Conservation (phyloP, 345 rosid genomes). For the Kernera saxatilis region DNA sequence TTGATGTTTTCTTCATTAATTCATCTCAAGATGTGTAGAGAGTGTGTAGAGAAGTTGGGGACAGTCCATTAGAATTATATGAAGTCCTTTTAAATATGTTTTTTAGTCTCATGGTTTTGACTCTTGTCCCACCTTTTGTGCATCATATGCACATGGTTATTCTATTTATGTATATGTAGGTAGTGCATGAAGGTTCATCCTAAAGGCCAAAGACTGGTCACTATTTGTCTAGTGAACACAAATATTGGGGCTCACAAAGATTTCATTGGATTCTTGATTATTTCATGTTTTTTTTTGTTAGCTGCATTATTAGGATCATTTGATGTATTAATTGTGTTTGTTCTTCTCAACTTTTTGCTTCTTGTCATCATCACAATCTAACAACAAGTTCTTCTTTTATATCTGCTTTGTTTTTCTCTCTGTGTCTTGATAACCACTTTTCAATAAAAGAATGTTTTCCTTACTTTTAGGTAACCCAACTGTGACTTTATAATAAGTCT, state of each 20-base stretch:
- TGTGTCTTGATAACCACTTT: slow-evolving; percentile 20
- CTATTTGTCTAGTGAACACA: neutral
- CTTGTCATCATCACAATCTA: slow-evolving; percentile 30
- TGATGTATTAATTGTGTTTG: neutral
- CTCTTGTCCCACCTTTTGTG: slow-evolving; percentile 13
- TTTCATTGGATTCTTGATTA: slow-evolving; percentile 27
- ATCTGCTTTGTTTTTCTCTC: neutral
- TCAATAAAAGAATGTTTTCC: slow-evolving; percentile 16
- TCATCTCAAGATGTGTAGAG: neutral
- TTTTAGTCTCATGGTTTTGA: neutral
- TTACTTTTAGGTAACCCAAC: slow-evolving; percentile 28
- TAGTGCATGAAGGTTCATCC: neutral
- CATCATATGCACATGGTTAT: slow-evolving; percentile 14
- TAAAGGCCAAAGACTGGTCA: slow-evolving; percentile 8
- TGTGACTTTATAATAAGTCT: neutral
- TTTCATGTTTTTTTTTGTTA: neutral
- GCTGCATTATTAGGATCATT: slow-evolving; percentile 19
- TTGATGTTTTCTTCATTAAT: neutral
- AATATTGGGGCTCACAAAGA: slow-evolving; percentile 19
- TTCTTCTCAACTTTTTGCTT: slow-evolving; percentile 20
- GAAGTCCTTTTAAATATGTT: neutral
- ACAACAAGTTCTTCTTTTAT: slow-evolving; percentile 1
- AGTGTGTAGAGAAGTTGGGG: neutral
- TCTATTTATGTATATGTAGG: neutral
- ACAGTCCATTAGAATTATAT: neutral